These are phyloP conservation scores for Blastocystis sp. DNA, from an alignment of 352 stramenopile species.

Conservation along the genomic window DNA sequence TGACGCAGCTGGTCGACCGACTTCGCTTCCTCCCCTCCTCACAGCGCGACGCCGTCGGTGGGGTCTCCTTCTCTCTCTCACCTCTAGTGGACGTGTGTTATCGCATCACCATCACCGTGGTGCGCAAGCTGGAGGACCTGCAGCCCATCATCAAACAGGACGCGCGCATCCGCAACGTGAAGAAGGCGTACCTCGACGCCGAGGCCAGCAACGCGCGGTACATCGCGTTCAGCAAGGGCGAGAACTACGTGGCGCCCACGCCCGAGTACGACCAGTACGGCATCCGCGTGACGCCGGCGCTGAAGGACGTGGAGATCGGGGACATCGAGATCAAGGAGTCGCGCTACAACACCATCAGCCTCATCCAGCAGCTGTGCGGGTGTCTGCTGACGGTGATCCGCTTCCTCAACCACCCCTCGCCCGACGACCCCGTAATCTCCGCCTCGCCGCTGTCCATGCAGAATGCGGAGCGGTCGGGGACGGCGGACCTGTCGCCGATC, in stretches of 20 bases:
- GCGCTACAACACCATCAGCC: constrained; percentile 20
- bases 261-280: constrained; percentile 43
- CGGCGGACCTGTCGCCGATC: background rate
- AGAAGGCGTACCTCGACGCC: background rate
- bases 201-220: constrained; percentile 42
- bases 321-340: constrained; percentile 37
- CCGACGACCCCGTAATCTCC: background rate
- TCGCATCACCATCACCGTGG: constrained; percentile 4
- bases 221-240: constrained; percentile 41
- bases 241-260: constrained; percentile 21
- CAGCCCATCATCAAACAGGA: background rate
- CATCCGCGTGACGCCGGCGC: background rate
- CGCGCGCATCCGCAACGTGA: constrained; percentile 26
- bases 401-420: constrained; percentile 21
- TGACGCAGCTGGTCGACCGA: background rate
- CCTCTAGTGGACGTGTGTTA: constrained; percentile 19
- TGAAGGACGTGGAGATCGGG: background rate
- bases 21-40: background rate
- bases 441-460: background rate
- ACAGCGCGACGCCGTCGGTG: constrained; percentile 22
- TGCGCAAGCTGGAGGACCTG: constrained; percentile 51
- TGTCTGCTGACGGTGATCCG: background rate
- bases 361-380: constrained; percentile 4
- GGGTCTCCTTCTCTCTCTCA: background rate
- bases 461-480: background rate